Base-by-base conservation (phyloP, 257 asterid genomes). In the Nicotiana otophora region DNA sequence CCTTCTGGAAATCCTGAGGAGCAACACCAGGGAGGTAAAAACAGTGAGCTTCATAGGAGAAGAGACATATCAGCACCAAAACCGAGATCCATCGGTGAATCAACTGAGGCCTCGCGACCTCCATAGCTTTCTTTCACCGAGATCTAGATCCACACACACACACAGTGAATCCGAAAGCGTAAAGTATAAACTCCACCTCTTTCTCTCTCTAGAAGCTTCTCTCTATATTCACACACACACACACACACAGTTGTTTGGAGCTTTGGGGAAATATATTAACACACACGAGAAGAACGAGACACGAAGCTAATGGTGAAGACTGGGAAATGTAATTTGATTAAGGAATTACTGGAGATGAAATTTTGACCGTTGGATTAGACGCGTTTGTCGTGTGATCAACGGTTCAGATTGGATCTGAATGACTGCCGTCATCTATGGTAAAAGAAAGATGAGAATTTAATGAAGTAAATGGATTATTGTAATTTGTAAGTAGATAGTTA, bases 1-100 rank as follows among this genome's bases (percentile, higher is more conserved):
- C 98, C 90, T 89, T 91, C 72, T 66, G 12, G 87, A 94, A 94
- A 90, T 94, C 97, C 78, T 92, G 90, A n/a, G 98, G 97, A 84
- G 98, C 98, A 19, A 92, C 98, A 14, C 98, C 98, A 64, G 98
- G 98, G 67, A 94, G 93, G 86, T 92, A 94, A 83, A 94, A 92
- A 62, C 91, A 88, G 74, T 88, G 91, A 66, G 87, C 90, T 64
- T 81, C 81, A 86, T 84, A 77, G 85, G 84, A 72, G 75, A 93
- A 82, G 57, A 86, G 80, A 57, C 88, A 85, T 78, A 91, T 2
- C 36, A 85, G 36, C 78, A 85, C 28, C 70, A 80, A 42, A 58
- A 84, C 65, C 81, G 87, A 80, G 88, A 85, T 84, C 91, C 89
- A 88, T 66, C 80, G 83, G 66, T 54, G 82, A 51, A 70, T 64